A percentile compares a stretch with the other conserved stretches of the same genome.
phyloP scores from a whole-genome alignment of 805 yeast genomes.

The Hanseniaspora mollemarum region DNA sequence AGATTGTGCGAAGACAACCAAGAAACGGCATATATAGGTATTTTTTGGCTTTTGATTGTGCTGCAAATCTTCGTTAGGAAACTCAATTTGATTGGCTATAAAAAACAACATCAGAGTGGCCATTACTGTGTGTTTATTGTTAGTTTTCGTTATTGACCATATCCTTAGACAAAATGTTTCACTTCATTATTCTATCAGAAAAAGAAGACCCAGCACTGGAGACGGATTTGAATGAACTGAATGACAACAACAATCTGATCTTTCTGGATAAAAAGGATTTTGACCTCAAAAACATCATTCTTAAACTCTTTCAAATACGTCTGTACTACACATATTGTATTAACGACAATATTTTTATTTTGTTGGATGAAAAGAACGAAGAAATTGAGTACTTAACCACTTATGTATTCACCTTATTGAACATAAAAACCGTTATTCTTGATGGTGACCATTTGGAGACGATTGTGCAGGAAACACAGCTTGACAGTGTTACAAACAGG shows the following conservation, averaged over 20 bases:
- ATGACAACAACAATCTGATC: not conserved
- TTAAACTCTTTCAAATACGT: not conserved
- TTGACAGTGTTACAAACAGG: not conserved
- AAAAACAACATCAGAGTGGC: too few relatives aligned
- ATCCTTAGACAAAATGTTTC: too few relatives aligned
- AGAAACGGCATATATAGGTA: not conserved
- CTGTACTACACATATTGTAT: not conserved
- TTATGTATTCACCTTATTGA: conserved; percentile 1
- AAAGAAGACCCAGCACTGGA: not conserved
- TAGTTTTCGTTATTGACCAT: too few relatives aligned
- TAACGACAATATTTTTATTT: not conserved
- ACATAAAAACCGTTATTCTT: not conserved
- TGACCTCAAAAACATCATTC: not conserved
- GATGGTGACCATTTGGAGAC: not conserved
- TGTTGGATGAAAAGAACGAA: not conserved
- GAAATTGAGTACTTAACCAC: not conserved
- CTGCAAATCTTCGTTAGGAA: too few relatives aligned
- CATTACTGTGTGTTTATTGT: too few relatives aligned
- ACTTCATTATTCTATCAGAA: not conserved
- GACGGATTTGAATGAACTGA: not conserved
- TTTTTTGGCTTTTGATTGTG: not conserved
- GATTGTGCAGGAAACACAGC: not conserved
- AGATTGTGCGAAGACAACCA: too few relatives aligned
- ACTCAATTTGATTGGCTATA: too few relatives aligned
- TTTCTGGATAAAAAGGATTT: not conserved